Evolutionary conservation across 2,329 filamentous ascomycete genomes (phyloP), one percentile per base, ranked within the genome.

Genomic region (Golovinomyces cichoracearum): DNA sequence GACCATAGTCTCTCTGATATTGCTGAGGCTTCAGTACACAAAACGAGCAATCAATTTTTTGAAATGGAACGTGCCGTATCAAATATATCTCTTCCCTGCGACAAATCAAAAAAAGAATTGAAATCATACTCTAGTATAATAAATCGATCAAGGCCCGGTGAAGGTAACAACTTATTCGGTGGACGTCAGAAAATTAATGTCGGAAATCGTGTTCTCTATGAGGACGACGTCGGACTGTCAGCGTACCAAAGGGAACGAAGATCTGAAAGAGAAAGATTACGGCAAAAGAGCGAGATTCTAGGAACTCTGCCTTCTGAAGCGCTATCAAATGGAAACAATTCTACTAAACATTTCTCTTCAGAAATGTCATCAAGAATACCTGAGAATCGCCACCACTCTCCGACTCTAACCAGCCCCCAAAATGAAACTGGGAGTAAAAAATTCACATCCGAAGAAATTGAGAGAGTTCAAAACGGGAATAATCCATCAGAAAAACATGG

Each of bases 161-260:
- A 95, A 60, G 85, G 88, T 42, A 98, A 95, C 60, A 80, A 83
- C 55, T 64, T 98, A 50, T 98, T 98, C 63, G 90, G 90, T 50
- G 90, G 90, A 15, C 76, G 90, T 41, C 90, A 95, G 62, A 95
- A 95, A 65, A 79, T 95, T 33, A 95, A 92, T 63, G 73, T 83
- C 68, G 66, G 68, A 42, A 81, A 72, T 22, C 78, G 74, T 53
- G 71, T 77, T 0, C 63, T 93, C 1, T 95, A 94, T 58, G 85
- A 92, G 23, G 78, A 90, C 55, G 90, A 98, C 62, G 73, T 94
- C 17, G 74, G 78, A 23, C 66, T 80, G 61, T 93, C 86, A 1
- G 72, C 82, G 7, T 94, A 93, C 58, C 85, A 93, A 57, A 80
- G 74, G 58, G 74, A 83, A 65, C 72, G 78, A 49, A 57, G 64